phyloP scores from a whole-genome alignment of 2,329 filamentous ascomycete genomes.

The Drechslerella coelobrocha region DNA sequence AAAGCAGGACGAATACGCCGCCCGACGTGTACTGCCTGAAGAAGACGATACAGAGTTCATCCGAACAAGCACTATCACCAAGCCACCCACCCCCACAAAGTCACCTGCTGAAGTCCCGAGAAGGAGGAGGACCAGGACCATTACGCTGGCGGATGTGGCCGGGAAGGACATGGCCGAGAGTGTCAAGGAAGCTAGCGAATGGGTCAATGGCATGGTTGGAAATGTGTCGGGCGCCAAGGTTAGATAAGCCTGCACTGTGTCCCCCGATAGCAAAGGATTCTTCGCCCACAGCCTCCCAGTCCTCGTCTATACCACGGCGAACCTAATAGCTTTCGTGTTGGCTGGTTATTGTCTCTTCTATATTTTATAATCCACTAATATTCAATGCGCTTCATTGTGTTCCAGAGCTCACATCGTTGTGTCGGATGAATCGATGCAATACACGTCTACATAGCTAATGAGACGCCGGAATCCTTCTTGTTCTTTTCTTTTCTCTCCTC shows the following conservation, averaged over 20 bases:
- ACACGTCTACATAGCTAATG: not conserved
- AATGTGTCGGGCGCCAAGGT: constrained; percentile 48
- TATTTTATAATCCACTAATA: constrained; percentile 35
- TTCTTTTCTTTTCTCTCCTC: not conserved
- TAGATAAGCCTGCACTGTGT: constrained; percentile 17
- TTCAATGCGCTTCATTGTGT: constrained; percentile 6
- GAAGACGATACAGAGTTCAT: constrained; percentile 41
- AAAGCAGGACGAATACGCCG: constrained; percentile 31
- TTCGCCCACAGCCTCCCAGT: constrained; percentile 1
- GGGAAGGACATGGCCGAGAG: constrained; percentile 47
- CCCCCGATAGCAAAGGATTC: not conserved
- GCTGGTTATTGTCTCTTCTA: constrained; percentile 7
- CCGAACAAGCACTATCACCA: constrained; percentile 38
- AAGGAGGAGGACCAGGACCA: constrained; percentile 37
- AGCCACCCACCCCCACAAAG: constrained; percentile 4
- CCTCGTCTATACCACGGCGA: not conserved
- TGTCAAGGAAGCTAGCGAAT: constrained; percentile 45
- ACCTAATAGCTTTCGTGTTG: constrained; percentile 3
- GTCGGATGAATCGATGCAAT: constrained; percentile 20
- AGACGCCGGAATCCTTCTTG: not conserved
- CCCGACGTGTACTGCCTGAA: constrained; percentile 30
- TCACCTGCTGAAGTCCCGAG: constrained; percentile 12
- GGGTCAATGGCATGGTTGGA: constrained; percentile 47
- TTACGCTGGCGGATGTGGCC: constrained; percentile 38
- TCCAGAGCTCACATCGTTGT: constrained; percentile 2